Base-by-base conservation (phyloP, 2,329 filamentous ascomycete species). In the Ploettnerulaceae sp. region DNA sequence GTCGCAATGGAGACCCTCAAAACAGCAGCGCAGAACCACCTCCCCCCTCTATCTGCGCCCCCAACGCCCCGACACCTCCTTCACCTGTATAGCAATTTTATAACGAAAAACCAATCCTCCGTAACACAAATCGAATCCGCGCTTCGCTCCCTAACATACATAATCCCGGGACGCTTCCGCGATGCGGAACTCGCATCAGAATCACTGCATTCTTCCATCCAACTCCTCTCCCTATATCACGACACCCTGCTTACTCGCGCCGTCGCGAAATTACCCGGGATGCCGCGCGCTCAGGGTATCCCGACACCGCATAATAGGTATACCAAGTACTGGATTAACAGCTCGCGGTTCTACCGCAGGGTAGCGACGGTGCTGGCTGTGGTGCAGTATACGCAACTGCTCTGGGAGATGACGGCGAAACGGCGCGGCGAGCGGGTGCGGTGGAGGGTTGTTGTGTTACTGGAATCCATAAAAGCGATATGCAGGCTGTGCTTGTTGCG, bases 321-420 rank as follows among this genome's bases (percentile, higher is more conserved):
- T 66, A 86, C 82, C 8, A 75, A 76, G 46, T 81, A 80, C 66
- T 86, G 82, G 82, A 72, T 77, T 5, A 67, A 73, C 45, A 76
- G 75, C 57, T 81, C 75, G 59, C 72, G 76, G 4, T 73, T 88
- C 7, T 98, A 98, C 67, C 80, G 84, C 49, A 79, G 86, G 49
- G 80, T 94, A 45, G 90, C 91, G 31, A 76, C 90, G 54, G 72
- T 89, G 4, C 71, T 98, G 38, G 89, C 95, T 64, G 85, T 95
- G 69, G 86, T 96, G 20, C 86, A 93, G 57, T 97, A 97, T 64
- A 95, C 90, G 0, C 89, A 98, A 69, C 73, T 98, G 22, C 71
- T 98, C n/a, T 93, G 91, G 77, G 93, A 98, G 66, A 98, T 98
- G 93, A 80, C 86, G 21, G 90, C 90, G 21, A 94, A 95, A 68